phyloP scores from a whole-genome alignment of 345 rosid genomes.

The Excoecaria agallocha region DNA sequence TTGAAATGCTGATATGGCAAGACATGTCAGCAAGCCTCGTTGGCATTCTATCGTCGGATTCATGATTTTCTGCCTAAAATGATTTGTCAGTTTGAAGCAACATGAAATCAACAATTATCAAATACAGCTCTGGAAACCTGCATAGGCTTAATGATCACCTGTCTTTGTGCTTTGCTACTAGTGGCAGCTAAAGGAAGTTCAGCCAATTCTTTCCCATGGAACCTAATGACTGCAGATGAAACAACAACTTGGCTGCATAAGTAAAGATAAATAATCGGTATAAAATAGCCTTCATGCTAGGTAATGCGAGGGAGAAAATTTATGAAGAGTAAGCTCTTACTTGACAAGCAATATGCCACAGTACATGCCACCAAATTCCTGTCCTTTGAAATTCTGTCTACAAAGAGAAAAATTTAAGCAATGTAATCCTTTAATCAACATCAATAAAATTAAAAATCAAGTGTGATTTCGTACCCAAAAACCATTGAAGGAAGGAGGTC shows the following conservation, averaged over 20 bases:
- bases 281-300: background rate
- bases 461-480: constrained; percentile 68
- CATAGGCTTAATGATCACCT: too few species aligned
- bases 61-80: too few species aligned
- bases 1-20: too few species aligned
- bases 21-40: too few species aligned
- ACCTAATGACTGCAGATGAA: constrained; percentile 70
- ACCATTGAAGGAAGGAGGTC: constrained; percentile 89
- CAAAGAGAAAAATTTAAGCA: constrained; percentile 5
- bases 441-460: too few species aligned
- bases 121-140: too few species aligned
- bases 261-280: background rate
- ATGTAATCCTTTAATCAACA: background rate
- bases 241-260: constrained; percentile 69
- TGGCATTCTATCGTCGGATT: too few species aligned
- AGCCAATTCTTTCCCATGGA: constrained; percentile 81
- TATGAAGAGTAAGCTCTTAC: constrained; percentile 48
- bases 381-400: constrained; percentile 59
- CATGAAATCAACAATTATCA: too few species aligned
- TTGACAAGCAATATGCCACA: constrained; percentile 73
- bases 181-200: constrained; percentile 95
- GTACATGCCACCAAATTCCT: constrained; percentile 84
- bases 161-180: constrained; percentile 56
- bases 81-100: too few species aligned
- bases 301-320: background rate